These are phyloP conservation scores for Chaetomium sp. DNA, from an alignment of 2,329 filamentous ascomycete genomes.

Conservation along the genomic window DNA sequence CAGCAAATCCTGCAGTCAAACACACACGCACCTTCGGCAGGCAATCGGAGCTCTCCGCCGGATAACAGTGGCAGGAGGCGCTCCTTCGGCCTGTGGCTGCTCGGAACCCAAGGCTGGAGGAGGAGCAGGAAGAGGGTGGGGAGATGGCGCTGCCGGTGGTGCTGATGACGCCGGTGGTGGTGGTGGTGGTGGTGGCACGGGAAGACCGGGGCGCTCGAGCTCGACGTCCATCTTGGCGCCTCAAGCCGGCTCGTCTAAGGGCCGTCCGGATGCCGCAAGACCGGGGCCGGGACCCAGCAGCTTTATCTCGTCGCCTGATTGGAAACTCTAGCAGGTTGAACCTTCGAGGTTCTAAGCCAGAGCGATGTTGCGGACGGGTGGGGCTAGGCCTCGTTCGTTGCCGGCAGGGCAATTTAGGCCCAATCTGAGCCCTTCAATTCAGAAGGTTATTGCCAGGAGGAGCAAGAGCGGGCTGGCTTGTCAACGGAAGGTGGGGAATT, in stretches of 20 bases:
- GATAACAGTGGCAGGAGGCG: conserved; percentile 35
- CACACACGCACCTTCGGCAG: conserved; percentile 52
- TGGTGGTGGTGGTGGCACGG: conserved; percentile 13
- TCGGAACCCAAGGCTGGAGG: conserved; percentile 8
- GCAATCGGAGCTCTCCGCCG: conserved; percentile 56
- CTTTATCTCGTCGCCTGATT: not conserved
- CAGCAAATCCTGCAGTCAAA: not conserved
- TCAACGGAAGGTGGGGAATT: conserved; percentile 22
- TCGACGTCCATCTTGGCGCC: conserved; percentile 29
- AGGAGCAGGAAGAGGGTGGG: not conserved
- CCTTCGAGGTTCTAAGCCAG: conserved; percentile 20
- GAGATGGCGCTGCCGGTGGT: not conserved
- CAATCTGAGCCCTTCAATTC: conserved; percentile 26
- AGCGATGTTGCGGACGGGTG: conserved; percentile 20
- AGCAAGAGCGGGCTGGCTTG: conserved; percentile 1
- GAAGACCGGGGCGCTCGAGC: conserved; percentile 25
- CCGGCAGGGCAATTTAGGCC: conserved; percentile 32
- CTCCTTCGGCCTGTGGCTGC: conserved; percentile 15
- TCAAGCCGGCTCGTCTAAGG: conserved; percentile 13
- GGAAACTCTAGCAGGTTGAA: not conserved
- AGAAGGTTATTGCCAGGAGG: conserved; percentile 17
- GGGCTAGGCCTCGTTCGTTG: conserved; percentile 25
- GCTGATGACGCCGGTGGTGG: not conserved
- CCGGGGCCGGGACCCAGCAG: conserved; percentile 2
- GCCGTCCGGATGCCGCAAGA: conserved; percentile 13